Percentiles rank a stretch among this genome's conserved stretches.
Conservation (phyloP, 2,329 filamentous ascomycete genomes). For the Paraphaeosphaeria sporulosa region DNA sequence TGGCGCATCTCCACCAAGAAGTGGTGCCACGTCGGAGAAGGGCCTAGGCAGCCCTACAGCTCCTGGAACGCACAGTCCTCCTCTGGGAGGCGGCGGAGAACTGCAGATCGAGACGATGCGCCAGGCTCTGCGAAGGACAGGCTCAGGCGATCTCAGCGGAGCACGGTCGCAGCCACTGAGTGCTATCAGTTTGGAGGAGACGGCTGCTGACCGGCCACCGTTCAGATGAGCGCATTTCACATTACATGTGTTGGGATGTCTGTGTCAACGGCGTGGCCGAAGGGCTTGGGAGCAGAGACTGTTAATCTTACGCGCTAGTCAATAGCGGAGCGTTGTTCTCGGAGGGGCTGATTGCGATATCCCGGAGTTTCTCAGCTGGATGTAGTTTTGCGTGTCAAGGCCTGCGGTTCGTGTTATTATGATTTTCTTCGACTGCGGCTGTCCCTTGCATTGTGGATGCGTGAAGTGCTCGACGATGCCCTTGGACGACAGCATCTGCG, state of each 20-base stretch:
- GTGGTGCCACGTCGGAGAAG: constrained; percentile 77
- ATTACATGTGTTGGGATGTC: neutral
- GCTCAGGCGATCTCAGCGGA: constrained; percentile 76
- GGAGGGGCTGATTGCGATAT: constrained; percentile 30
- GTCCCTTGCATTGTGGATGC: constrained; percentile 20
- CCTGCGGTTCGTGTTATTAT: neutral
- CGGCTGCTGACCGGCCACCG: constrained; percentile 37
- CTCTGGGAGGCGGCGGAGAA: constrained; percentile 66
- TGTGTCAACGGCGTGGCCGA: neutral
- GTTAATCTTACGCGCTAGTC: constrained; percentile 4
- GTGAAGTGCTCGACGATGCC: constrained; percentile 1
- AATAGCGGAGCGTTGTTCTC: constrained; percentile 2
- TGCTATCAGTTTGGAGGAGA: constrained; percentile 49
- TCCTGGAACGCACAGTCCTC: constrained; percentile 61
- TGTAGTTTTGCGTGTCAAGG: neutral
- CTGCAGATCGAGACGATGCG: constrained; percentile 93
- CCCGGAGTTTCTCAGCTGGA: constrained; percentile 24
- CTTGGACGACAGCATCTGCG: too few species aligned
- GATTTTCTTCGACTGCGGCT: constrained; percentile 15
- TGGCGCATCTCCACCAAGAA: constrained; percentile 76
- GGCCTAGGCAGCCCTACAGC: constrained; percentile 69
- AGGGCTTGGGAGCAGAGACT: neutral
- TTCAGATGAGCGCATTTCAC: constrained; percentile 31
- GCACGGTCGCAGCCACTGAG: constrained; percentile 49
- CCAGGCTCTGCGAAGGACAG: constrained; percentile 84